Base-by-base conservation (phyloP, 495 filamentous ascomycete species). In the Astrocystis sublimbata region DNA sequence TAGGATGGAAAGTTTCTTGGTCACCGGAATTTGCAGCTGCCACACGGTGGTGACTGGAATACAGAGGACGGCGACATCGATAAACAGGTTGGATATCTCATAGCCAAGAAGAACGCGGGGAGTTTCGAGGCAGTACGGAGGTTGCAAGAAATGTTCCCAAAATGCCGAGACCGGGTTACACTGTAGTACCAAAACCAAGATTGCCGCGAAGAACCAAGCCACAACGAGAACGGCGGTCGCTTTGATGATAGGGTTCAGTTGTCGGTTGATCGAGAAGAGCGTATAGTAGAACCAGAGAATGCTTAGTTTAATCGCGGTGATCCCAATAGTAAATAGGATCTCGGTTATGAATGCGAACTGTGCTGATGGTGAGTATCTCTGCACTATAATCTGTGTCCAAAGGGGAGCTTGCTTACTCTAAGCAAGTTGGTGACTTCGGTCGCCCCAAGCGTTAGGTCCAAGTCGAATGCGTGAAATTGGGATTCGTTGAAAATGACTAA, bases 21-120 rank as follows among this genome's bases (percentile, higher is more conserved):
- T 30, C 52, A 38, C 5, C 26, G 38, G 52, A 23, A 73, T 49
- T 38, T 78, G 69, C 23, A 81, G 40, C 7, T 60, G 63, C 71
- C 69, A 76, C 12, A 79, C 68, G 13, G 70, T 62, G 0, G 60
- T 69, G 0, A 77, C 64, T 0, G 80, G 79, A 8, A 83, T 65
- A 12, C 68, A 36, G 19, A 83, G 69, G 8, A 83, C 73, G 7
- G 73, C 67, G 12, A 74, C 66, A 64, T 81, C 79, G 0, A 75
- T 74, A 0, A 73, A 45, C 23, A 82, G 77, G 38, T 83, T 82
- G 9, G 77, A 74, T 6, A 78, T 68, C 24, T 77, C 71, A 31
- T 73, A 71, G 0, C 71, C 74, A 7, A 79, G 71, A 45, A 75
- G 76, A 7, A 63, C 15, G 3, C 28, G 40, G 6, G 50, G 24